A percentile compares a stretch with the other conserved stretches of the same genome.
phyloP scores from a whole-genome alignment of 1,139 yeast species.

The Taphrina betulina region DNA sequence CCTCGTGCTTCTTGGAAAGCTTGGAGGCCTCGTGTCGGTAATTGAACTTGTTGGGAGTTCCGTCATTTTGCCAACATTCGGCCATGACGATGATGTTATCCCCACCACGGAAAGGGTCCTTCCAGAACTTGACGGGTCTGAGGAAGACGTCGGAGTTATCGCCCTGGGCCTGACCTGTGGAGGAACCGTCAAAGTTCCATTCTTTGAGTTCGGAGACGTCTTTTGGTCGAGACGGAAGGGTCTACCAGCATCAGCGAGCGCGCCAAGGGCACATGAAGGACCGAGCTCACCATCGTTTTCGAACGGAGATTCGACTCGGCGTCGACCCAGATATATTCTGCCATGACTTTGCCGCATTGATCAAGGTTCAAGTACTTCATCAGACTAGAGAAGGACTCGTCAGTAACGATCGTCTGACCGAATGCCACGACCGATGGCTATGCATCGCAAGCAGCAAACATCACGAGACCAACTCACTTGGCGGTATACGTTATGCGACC shows the following conservation, averaged over 20 bases:
- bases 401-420: background rate
- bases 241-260: conserved; percentile 46
- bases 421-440: background rate
- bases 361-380: conserved; percentile 73
- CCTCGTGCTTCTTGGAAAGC: conserved; percentile 88
- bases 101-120: conserved; percentile 97
- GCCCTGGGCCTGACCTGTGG: conserved; percentile 98
- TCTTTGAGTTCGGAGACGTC: conserved; percentile 88
- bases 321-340: conserved; percentile 98
- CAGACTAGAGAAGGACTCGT: background rate
- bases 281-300: conserved; percentile 61
- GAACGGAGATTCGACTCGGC: conserved; percentile 90
- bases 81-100: conserved; percentile 92
- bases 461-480: background rate
- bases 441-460: background rate
- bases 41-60: conserved; percentile 97
- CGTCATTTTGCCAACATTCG: conserved; percentile 98
- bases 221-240: conserved; percentile 66
- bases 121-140: conserved; percentile 89
- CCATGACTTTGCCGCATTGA: conserved; percentile 83
- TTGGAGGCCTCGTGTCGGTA: conserved; percentile 97
- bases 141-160: conserved; percentile 91
- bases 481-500: conserved; percentile 23
- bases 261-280: no score
- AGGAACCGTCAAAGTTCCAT: conserved; percentile 99